Conservation (phyloP, 257 asterid species). For the Salvia miltiorrhiza region DNA sequence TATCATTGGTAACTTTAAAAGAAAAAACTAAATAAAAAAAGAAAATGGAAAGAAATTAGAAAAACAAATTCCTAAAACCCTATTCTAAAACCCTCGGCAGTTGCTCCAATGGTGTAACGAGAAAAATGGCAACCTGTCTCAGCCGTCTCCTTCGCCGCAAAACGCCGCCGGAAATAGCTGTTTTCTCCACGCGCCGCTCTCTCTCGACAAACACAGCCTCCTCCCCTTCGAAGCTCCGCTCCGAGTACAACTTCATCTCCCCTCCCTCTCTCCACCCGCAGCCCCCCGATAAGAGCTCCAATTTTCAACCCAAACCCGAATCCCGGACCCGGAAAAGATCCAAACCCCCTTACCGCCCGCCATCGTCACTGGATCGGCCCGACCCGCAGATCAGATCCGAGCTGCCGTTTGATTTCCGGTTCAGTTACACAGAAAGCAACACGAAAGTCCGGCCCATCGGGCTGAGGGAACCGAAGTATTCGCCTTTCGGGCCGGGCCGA, state of each 20-base stretch:
- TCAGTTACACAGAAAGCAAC: slow-evolving; percentile 92
- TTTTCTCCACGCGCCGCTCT: slow-evolving; percentile 29
- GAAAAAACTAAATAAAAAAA: background rate
- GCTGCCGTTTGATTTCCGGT: slow-evolving; percentile 90
- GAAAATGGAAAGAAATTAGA: background rate
- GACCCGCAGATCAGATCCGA: slow-evolving; percentile 46
- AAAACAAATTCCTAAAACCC: slow-evolving; percentile 16
- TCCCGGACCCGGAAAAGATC: slow-evolving; percentile 26
- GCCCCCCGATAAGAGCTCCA: slow-evolving; percentile 29
- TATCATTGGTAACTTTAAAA: too few species aligned
- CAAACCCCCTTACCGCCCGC: slow-evolving; percentile 78
- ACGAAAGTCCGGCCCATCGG: slow-evolving; percentile 70
- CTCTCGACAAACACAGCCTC: slow-evolving; percentile 33
- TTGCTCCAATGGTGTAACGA: background rate
- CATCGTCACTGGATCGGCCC: slow-evolving; percentile 66
- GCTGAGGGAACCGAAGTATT: slow-evolving; percentile 88
- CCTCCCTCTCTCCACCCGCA: slow-evolving; percentile 59
- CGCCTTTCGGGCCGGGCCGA: slow-evolving; percentile 91
- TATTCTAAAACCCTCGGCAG: slow-evolving; percentile 23
- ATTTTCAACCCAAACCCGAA: slow-evolving; percentile 17
- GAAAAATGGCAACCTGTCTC: slow-evolving; percentile 29
- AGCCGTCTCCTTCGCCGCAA: slow-evolving; percentile 41
- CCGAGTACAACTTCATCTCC: slow-evolving; percentile 61
- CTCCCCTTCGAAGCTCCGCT: slow-evolving; percentile 56
- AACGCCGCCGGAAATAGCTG: slow-evolving; percentile 18